Base-by-base conservation (phyloP, 495 filamentous ascomycete genomes). In the Aspergillus affinis region DNA sequence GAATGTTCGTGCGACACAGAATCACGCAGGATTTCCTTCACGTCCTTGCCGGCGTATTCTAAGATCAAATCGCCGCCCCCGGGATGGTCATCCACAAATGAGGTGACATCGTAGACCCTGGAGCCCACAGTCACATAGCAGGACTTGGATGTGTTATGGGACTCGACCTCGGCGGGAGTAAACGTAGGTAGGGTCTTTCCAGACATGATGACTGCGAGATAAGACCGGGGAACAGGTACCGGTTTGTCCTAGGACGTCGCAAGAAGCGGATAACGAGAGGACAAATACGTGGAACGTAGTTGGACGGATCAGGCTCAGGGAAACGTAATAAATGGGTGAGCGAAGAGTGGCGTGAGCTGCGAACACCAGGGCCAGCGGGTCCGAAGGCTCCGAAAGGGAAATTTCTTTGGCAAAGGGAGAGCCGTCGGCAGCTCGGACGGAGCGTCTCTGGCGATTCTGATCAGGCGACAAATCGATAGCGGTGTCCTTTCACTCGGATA, bases 61-160 rank as follows among this genome's bases (percentile, higher is more conserved):
- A 98, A 80, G 57, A 99, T 86, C 59, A 98, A 72, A 59, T 97
- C 91, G 65, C 84, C 84, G 57, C 95, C 95, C 61, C 93, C 95
- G 36, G 95, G 95, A 72, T 99, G 95, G 60, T 89, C 85, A 51
- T 88, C 81, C 55, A 97, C 70, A 67, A 99, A 99, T 26, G 86
- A 80, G 23, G 95, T 96, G 60, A 99, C 83, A 81, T 99, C 92
- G 83, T 91, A 98, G 65, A 98, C 94, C 63, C 93, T 93, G 26
- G 81, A 82, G 36, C 91, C 94, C 48, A 97, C 72, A 0, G 90
- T 93, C 63, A 99, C 91, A 80, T 92, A 99, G 82, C 95, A 98
- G 21, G 90, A 95, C 71, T 92, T 87, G 45, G 71, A 74, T 50
- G 82, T 88, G 67, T 91, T 95, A 72, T 93, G 91, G 62, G 86